phyloP scores from a whole-genome alignment of 2,329 filamentous ascomycete genomes.

The Fusarium verrucosum region DNA sequence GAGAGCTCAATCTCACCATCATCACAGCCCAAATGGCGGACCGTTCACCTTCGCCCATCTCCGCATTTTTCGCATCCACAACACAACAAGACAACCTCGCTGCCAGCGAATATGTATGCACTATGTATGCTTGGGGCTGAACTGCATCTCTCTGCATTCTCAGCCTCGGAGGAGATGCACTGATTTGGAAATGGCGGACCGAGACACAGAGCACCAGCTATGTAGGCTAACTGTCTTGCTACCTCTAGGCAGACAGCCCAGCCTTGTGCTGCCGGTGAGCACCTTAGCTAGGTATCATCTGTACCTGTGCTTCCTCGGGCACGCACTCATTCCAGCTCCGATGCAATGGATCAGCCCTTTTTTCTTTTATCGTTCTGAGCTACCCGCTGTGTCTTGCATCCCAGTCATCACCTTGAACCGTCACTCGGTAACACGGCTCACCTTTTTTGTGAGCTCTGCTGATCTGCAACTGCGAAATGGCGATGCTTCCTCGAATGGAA shows the following conservation, averaged over 20 bases:
- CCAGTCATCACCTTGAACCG: conserved; percentile 26
- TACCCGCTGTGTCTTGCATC: conserved; percentile 30
- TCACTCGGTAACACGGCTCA: conserved; percentile 10
- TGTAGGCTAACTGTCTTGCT: conserved; percentile 9
- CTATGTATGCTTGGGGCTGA: background rate
- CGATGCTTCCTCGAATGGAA: conserved; percentile 9
- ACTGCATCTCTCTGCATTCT: conserved; percentile 18
- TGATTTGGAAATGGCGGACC: conserved; percentile 35
- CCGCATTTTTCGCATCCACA: conserved; percentile 8
- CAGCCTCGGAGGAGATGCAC: conserved; percentile 32
- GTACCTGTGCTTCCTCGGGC: background rate
- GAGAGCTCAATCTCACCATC: background rate
- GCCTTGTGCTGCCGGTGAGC: no score
- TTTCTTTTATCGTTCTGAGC: conserved; percentile 12
- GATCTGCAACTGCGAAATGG: background rate
- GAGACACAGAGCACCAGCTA: conserved; percentile 5
- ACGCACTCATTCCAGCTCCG: conserved; percentile 32
- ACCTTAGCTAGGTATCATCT: no score
- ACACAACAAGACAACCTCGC: background rate
- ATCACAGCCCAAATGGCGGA: conserved; percentile 18
- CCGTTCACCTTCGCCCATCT: conserved; percentile 4
- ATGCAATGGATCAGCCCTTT: conserved; percentile 27
- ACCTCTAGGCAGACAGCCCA: no score
- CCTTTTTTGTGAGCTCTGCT: background rate
- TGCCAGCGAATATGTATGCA: conserved; percentile 13